phyloP scores from a whole-genome alignment of 1,284 basidiomycete genomes.

The Microbotryum intermedium region DNA sequence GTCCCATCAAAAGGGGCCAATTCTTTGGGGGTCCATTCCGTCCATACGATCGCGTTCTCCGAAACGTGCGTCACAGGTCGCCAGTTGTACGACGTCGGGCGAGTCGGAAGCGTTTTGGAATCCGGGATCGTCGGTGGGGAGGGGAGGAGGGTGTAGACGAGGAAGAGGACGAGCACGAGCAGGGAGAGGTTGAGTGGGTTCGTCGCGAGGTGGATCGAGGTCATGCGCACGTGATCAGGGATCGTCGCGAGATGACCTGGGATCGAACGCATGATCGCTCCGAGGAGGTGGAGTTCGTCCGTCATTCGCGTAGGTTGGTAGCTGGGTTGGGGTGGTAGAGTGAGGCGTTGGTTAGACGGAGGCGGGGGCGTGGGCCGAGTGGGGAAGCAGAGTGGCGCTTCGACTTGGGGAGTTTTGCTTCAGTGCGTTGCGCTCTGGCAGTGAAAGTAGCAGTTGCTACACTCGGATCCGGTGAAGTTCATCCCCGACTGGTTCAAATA shows the following conservation, averaged over 20 bases:
- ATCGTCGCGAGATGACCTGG: not conserved
- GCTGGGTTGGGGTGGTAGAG: too few species aligned
- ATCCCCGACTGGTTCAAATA: too few species aligned
- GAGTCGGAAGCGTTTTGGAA: slow-evolving; percentile 9
- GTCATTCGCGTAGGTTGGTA: too few species aligned
- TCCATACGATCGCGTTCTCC: slow-evolving; percentile 26
- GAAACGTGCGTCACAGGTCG: slow-evolving; percentile 21
- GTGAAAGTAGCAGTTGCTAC: too few species aligned
- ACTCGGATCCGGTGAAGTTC: too few species aligned
- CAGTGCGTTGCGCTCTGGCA: too few species aligned
- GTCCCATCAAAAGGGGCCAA: slow-evolving; percentile 29
- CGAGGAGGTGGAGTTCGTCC: too few species aligned
- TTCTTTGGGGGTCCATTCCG: slow-evolving; percentile 28
- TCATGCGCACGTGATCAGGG: not conserved
- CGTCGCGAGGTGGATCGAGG: not conserved
- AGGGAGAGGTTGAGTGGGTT: slow-evolving; percentile 28
- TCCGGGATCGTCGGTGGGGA: slow-evolving; percentile 7
- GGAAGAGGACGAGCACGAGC: slow-evolving; percentile 14
- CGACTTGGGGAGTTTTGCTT: too few species aligned
- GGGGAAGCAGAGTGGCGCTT: too few species aligned
- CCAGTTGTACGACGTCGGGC: slow-evolving; percentile 29
- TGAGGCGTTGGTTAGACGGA: too few species aligned
- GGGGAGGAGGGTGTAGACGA: slow-evolving; percentile 21
- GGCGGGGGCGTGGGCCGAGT: too few species aligned
- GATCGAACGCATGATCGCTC: too few species aligned